Evolutionary conservation across 768 basidiomycete species (phyloP), one percentile per base, ranked within the genome.

Genomic region (Termitomyces sp.): DNA sequence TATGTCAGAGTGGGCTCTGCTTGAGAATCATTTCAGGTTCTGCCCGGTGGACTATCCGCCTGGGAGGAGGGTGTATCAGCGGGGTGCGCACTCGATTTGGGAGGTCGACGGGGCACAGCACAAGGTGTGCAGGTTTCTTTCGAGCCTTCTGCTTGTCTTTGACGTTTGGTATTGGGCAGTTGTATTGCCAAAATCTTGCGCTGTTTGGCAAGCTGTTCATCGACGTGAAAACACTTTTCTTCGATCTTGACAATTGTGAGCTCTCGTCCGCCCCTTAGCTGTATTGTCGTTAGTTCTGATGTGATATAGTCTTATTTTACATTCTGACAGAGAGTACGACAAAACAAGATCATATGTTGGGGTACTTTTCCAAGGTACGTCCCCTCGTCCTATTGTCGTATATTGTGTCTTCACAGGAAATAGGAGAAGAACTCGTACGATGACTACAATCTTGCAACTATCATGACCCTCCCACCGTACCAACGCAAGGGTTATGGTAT

Each of bases 161-260:
- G 37, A 62, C 42, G 9, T 34, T 37, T 24, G 30, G 30, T 26
- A 45, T 49, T 20, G 20, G 53, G 3, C 68, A 98, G 96, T 80
- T 98, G 5, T 98, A 95, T 68, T 98, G 95, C 71, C 96, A 98
- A 71, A 96, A 96, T 67, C 76, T 99, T 32, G 90, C 94, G 18
- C 79, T 98, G 7, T 98, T 98, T 67, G 96, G 95, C 32, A 98
- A 98, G 72, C 79, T 98, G n/a, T 98, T 99, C 71, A 98, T 98
- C 67, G 97, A 98, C 66, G 89, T 95, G 61, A 99, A 99, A 74
- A 96, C 95, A 12, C 74, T 95, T 16, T 95, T 92, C 72, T 96
- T 93, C 67, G 93, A 95, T 66, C 86, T 85, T 58, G 90, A 93
- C 63, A 91, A 89, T 65, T 92, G 93, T 91, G 62, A 60, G 89